Conservation (phyloP, 257 asterid species). For the Coffea canephora region DNA sequence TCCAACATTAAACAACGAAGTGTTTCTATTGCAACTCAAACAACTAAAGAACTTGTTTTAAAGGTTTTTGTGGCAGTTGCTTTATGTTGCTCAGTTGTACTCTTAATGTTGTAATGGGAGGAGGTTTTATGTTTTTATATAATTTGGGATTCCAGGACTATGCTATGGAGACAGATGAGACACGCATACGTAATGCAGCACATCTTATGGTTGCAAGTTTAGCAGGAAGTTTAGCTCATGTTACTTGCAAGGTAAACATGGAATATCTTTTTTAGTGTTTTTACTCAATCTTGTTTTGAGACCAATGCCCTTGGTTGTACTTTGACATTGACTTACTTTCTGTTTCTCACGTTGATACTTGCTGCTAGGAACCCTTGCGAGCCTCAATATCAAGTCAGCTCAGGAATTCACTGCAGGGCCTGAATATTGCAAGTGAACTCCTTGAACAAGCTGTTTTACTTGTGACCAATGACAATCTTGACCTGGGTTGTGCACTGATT, state of each 20-base stretch:
- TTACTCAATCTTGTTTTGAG: slow-evolving; percentile 8
- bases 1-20: slow-evolving; percentile 88
- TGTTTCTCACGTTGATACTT: background rate
- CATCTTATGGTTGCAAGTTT: slow-evolving; percentile 98
- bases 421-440: slow-evolving; percentile 49
- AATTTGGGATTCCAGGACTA: slow-evolving; percentile 59
- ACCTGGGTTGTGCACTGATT: slow-evolving; percentile 96
- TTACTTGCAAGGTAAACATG: slow-evolving; percentile 86
- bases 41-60: slow-evolving; percentile 92
- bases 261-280: slow-evolving; percentile 1
- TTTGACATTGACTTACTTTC: background rate
- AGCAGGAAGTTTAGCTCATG: slow-evolving; percentile 99
- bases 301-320: background rate
- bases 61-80: slow-evolving; percentile 46
- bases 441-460: slow-evolving; percentile 84
- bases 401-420: slow-evolving; percentile 71
- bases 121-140: background rate
- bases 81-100: background rate
- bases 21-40: slow-evolving; percentile 95
- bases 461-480: slow-evolving; percentile 93
- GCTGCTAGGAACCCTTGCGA: slow-evolving; percentile 82
- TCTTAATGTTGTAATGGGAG: background rate
- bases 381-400: slow-evolving; percentile 81
- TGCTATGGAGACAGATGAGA: slow-evolving; percentile 96
- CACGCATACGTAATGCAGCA: slow-evolving; percentile 84